Percentiles rank a stretch among this genome's conserved stretches.
phyloP scores from a whole-genome alignment of 2,329 filamentous ascomycete genomes.

The Exophiala bonariae region DNA sequence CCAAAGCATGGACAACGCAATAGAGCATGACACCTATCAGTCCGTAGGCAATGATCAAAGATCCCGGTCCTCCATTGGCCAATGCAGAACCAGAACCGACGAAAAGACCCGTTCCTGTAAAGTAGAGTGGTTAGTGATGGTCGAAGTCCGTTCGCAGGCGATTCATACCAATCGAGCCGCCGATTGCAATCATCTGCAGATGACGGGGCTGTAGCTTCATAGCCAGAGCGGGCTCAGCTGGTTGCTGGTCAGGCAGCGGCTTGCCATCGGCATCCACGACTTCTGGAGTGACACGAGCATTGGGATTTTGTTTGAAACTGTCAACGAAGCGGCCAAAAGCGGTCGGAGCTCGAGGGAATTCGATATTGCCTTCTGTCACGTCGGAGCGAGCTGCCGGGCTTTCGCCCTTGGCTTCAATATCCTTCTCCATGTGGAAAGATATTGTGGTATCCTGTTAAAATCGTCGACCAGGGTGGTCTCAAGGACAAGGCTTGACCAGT shows the following conservation, averaged over 20 bases:
- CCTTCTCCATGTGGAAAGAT: slow-evolving; percentile 10
- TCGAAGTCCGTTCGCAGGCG: too few species aligned
- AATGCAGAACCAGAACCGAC: slow-evolving; percentile 76
- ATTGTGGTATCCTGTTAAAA: too few species aligned
- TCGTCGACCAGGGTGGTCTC: too few species aligned
- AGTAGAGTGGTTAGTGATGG: background rate
- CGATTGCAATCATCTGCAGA: slow-evolving; percentile 96
- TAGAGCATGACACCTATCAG: slow-evolving; percentile 85
- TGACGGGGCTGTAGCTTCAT: slow-evolving; percentile 80
- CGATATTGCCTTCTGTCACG: slow-evolving; percentile 16
- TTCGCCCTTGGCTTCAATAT: slow-evolving; percentile 4
- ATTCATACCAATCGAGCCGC: slow-evolving; percentile 58
- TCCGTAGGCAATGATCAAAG: slow-evolving; percentile 71
- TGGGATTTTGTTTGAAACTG: slow-evolving; percentile 48
- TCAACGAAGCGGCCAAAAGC: slow-evolving; percentile 35
- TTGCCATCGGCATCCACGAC: slow-evolving; percentile 53
- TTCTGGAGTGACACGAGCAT: slow-evolving; percentile 36
- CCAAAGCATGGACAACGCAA: slow-evolving; percentile 85
- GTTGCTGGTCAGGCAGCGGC: slow-evolving; percentile 62
- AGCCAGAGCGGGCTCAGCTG: slow-evolving; percentile 71
- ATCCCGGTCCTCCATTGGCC: slow-evolving; percentile 71
- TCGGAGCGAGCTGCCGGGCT: background rate
- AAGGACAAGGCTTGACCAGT: too few species aligned
- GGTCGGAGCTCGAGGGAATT: slow-evolving; percentile 17
- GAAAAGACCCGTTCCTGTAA: slow-evolving; percentile 76